Evolutionary conservation across 2,329 filamentous ascomycete genomes (phyloP).

Genomic region (Colletotrichum abscissum): DNA sequence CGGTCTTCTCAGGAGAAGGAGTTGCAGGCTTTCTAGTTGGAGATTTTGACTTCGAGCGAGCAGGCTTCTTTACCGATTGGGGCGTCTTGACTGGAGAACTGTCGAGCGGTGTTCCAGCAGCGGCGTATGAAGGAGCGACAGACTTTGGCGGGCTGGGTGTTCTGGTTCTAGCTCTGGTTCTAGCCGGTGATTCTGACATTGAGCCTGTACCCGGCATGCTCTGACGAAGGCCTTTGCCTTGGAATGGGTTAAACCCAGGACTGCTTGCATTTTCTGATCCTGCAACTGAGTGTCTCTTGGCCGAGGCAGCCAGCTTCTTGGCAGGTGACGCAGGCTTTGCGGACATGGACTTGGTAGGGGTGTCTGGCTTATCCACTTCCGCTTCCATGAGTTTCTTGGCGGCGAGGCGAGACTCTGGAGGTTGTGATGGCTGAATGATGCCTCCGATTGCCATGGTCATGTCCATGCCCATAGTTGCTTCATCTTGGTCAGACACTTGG

Average conservation of each 20-base stretch:
- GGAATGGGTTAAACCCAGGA: slow-evolving; percentile 65
- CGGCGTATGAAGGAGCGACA: slow-evolving; percentile 11
- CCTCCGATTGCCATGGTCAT: slow-evolving; percentile 73
- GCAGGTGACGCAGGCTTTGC: slow-evolving; percentile 50
- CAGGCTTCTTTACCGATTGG: slow-evolving; percentile 31
- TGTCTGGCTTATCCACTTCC: slow-evolving; percentile 63
- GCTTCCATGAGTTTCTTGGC: slow-evolving; percentile 70
- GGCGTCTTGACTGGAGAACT: slow-evolving; percentile 42
- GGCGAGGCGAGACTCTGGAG: slow-evolving; percentile 53
- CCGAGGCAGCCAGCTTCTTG: slow-evolving; percentile 43
- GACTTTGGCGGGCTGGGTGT: slow-evolving; percentile 36
- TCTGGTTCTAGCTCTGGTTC: slow-evolving; percentile 24
- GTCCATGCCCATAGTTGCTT: slow-evolving; percentile 72
- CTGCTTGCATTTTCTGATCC: slow-evolving; percentile 54
- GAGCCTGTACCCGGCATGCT: slow-evolving; percentile 58
- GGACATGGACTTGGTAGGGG: slow-evolving; percentile 52
- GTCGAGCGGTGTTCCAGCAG: slow-evolving; percentile 17
- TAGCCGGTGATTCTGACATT: slow-evolving; percentile 43
- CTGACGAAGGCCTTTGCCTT: slow-evolving; percentile 59
- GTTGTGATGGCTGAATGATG: slow-evolving; percentile 61
- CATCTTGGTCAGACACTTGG: slow-evolving; percentile 43
- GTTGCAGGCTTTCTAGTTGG: slow-evolving; percentile 43
- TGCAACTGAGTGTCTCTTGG: slow-evolving; percentile 40
- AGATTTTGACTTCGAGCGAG: slow-evolving; percentile 31
- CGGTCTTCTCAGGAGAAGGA: slow-evolving; percentile 43